Evolutionary conservation across 345 rosid species (phyloP).

Genomic region (Barbarea vulgaris): DNA sequence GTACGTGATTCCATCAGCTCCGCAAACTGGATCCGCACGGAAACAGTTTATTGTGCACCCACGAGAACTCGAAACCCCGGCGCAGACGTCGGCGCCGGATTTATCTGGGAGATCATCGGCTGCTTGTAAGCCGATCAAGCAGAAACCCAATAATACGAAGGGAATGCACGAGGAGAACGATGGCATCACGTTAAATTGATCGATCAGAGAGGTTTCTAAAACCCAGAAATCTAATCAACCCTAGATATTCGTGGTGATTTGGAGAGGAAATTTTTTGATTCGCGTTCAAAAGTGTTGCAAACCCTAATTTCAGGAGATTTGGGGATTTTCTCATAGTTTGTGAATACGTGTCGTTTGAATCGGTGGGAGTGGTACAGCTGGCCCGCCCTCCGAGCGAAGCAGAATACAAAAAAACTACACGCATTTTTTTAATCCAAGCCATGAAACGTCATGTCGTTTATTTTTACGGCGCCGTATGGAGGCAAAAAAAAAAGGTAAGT

Average conservation of each 20-base stretch:
- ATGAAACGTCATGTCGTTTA: conserved; percentile 19
- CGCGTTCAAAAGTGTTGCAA: background rate
- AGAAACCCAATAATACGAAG: conserved; percentile 17
- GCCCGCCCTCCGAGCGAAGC: background rate
- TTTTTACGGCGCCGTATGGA: no score
- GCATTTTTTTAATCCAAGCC: background rate
- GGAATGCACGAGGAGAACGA: conserved; percentile 18
- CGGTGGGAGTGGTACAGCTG: conserved; percentile 14
- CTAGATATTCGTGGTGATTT: background rate
- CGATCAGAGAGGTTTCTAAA: background rate
- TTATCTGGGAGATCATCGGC: conserved; percentile 18
- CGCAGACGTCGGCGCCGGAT: conserved; percentile 45
- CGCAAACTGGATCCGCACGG: conserved; percentile 86
- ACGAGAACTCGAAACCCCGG: conserved; percentile 26
- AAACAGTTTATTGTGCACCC: conserved; percentile 81
- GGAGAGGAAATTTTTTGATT: conserved; percentile 8
- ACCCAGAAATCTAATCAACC: background rate
- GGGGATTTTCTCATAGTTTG: conserved; percentile 29
- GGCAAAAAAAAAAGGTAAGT: no score
- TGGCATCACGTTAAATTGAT: conserved; percentile 22
- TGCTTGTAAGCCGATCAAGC: conserved; percentile 44
- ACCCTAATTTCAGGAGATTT: conserved; percentile 33
- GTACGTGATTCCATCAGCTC: conserved; percentile 80
- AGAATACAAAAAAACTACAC: background rate
- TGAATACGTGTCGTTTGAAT: conserved; percentile 28